Percentiles rank a stretch among this genome's conserved stretches.
These are phyloP conservation scores for Bretziella fagacearum DNA, from an alignment of 2,329 filamentous ascomycete species.

Conservation along the genomic window DNA sequence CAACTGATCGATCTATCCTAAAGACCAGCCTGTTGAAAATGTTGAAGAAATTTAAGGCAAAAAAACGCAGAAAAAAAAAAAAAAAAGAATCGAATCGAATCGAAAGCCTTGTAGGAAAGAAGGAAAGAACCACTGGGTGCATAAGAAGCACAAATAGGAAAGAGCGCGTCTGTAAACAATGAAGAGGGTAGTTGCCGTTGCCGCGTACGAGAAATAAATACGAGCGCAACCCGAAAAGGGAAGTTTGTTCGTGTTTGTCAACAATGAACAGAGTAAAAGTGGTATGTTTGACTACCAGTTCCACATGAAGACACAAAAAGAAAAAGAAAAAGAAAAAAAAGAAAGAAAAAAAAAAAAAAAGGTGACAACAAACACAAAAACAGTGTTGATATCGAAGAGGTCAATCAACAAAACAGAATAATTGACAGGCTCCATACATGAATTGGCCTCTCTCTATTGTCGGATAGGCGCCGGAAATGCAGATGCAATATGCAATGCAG, in stretches of 20 bases:
- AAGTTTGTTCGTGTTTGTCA: background rate
- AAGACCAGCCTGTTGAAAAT: background rate
- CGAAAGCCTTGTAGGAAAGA: background rate
- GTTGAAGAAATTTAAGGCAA: background rate
- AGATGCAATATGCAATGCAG: background rate
- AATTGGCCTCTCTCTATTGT: background rate
- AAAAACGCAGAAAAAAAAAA: background rate
- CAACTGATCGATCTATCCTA: background rate
- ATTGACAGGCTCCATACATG: background rate
- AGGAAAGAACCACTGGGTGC: background rate
- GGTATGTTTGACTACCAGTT: background rate
- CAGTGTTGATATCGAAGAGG: background rate
- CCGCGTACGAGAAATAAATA: background rate
- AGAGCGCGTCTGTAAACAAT: background rate
- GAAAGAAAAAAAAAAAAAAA: too few relatives aligned
- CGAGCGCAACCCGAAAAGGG: background rate
- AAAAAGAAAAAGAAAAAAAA: too few relatives aligned
- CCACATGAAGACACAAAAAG: too few relatives aligned
- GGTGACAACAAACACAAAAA: background rate
- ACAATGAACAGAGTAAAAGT: background rate
- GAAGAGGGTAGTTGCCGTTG: background rate
- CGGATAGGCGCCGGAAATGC: background rate
- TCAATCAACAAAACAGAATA: too few relatives aligned
- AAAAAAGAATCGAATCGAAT: background rate
- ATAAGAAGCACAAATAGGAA: background rate